Percentiles rank a stretch among this genome's conserved stretches.
Evolutionary conservation across 2,329 filamentous ascomycete species (phyloP).

Genomic region (Fusarium chlamydosporum): DNA sequence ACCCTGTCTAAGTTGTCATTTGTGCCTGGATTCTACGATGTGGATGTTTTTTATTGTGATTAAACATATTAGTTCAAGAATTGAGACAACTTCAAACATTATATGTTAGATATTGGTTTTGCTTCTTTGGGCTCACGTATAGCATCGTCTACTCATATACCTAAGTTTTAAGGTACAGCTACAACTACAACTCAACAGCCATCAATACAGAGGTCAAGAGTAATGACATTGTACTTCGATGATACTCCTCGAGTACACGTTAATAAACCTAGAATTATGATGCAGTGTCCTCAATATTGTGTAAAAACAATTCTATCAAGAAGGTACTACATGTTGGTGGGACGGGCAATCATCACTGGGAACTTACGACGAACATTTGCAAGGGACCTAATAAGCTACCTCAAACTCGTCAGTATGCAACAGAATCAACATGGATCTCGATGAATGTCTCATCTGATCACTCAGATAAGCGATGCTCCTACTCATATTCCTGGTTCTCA

Average conservation of each 20-base stretch:
- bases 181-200: too few species aligned
- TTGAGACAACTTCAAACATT: too few species aligned
- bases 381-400: neutral
- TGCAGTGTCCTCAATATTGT: neutral
- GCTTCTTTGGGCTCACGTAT: too few species aligned
- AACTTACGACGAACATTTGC: neutral
- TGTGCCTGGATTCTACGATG: neutral
- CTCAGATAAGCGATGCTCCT: neutral
- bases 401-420: neutral
- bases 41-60: too few species aligned
- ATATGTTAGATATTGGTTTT: too few species aligned
- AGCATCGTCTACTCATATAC: too few species aligned
- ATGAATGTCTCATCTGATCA: neutral
- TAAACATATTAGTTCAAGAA: too few species aligned
- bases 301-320: too few species aligned
- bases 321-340: neutral
- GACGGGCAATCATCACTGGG: neutral
- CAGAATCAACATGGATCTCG: neutral
- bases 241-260: neutral
- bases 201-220: too few species aligned
- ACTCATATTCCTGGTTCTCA: too few species aligned
- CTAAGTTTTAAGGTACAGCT: too few species aligned
- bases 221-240: neutral
- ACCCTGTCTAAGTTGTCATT: neutral
- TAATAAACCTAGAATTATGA: too few species aligned